Evolutionary conservation across 2,329 filamentous ascomycete species (phyloP).

Genomic region (Fusarium veterinarium): DNA sequence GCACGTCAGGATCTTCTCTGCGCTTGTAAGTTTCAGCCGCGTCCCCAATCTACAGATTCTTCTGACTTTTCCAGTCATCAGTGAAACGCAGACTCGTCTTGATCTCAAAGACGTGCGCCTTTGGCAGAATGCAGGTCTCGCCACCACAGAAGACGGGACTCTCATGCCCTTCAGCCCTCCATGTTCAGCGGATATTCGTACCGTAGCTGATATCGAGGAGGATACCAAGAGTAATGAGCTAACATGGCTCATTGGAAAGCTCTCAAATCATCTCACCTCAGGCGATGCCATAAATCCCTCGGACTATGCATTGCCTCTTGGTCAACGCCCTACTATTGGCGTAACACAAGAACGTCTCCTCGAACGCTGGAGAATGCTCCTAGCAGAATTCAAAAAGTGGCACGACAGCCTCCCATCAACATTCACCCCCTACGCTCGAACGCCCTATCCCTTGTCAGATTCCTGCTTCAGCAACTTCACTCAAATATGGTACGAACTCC

Average conservation of each 20-base stretch:
- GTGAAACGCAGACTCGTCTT: slow-evolving; percentile 45
- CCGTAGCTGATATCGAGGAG: slow-evolving; percentile 66
- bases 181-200: slow-evolving; percentile 54
- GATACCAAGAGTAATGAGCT: slow-evolving; percentile 73
- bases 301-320: slow-evolving; percentile 43
- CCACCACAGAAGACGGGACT: slow-evolving; percentile 50
- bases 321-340: slow-evolving; percentile 28
- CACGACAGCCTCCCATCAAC: slow-evolving; percentile 26
- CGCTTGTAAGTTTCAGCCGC: slow-evolving; percentile 4
- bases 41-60: fast-evolving
- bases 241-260: slow-evolving; percentile 74
- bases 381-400: slow-evolving; percentile 35
- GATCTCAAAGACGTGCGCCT: slow-evolving; percentile 71
- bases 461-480: slow-evolving; percentile 48
- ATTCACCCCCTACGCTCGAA: slow-evolving; percentile 30
- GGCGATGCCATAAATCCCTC: slow-evolving; percentile 59
- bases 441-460: background rate
- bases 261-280: slow-evolving; percentile 72
- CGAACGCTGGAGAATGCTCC: slow-evolving; percentile 32
- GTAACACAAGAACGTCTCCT: slow-evolving; percentile 38
- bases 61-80: slow-evolving; percentile 25
- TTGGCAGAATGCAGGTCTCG: slow-evolving; percentile 73
- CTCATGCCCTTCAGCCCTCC: slow-evolving; percentile 49
- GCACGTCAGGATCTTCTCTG: slow-evolving; percentile 38
- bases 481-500: slow-evolving; percentile 71